Base-by-base conservation (phyloP, 1,284 basidiomycete genomes). In the Xerocomus subilludens region DNA sequence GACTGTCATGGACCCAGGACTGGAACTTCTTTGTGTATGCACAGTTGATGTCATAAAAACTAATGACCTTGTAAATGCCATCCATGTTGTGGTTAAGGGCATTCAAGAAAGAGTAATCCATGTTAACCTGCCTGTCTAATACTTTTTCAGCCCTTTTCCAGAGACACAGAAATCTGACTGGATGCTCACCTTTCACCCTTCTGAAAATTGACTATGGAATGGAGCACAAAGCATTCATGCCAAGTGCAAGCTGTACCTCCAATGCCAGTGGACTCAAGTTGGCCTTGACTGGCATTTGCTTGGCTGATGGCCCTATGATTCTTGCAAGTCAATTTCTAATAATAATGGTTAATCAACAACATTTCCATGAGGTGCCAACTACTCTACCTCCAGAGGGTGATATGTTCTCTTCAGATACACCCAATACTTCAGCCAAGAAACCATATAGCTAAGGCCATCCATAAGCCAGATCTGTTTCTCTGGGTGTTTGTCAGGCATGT, bases 61-160 rank as follows among this genome's bases (percentile, higher is more conserved):
- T n/a, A 2, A 69, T 58, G 1, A 53, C 67, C 25, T 23, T 27
- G 5, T 7, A 27, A n/a, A 51, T 51, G 27, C n/a, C n/a, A 2
- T 8, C 11, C 49, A 74, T 71, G 2, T 70, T 74, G 30, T 76
- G 55, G 8, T 5, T 18, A 6, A 79, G 33, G 3, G 77, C 75
- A 30, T 77, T 45, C 4, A 71, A 16, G 32, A 81, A 32, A 0
- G 71, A 67, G n/a, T 77, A 81, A 42, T 81, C 78, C 71, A 81
- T 80, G 60, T 81, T 80, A 4, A 49, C 45, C 33, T 79, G 76
- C 27, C 80, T 80, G n/a, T n/a, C n/a, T n/a, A n/a, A n/a, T n/a
- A n/a, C n/a, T n/a, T n/a, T n/a, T n/a, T n/a, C n/a, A n/a, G n/a
- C n/a, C n/a, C n/a, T n/a, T n/a, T n/a, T n/a, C n/a, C n/a, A n/a